Conservation (phyloP, 2,329 filamentous ascomycete genomes). For the Drechmeria coniospora region DNA sequence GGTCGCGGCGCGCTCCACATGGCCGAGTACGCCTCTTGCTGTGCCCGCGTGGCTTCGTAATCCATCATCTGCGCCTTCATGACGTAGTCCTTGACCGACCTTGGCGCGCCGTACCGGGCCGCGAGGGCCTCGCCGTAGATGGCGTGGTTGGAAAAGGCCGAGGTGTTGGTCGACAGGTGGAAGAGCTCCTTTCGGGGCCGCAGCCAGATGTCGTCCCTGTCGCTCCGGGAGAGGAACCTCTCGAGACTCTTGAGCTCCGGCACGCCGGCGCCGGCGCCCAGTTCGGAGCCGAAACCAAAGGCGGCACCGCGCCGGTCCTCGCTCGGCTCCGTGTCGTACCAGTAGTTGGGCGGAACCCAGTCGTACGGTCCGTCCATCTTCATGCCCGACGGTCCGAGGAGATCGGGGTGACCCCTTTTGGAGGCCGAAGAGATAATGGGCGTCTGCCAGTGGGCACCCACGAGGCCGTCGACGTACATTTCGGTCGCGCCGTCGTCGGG, state of each 20-base stretch:
- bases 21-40: constrained; percentile 41
- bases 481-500: constrained; percentile 39
- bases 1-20: constrained; percentile 33
- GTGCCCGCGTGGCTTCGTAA: constrained; percentile 45
- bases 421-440: constrained; percentile 43
- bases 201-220: constrained; percentile 41
- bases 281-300: constrained; percentile 48
- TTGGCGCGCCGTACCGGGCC: constrained; percentile 33
- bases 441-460: constrained; percentile 35
- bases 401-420: constrained; percentile 34
- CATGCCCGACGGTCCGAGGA: constrained; percentile 41
- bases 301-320: constrained; percentile 33
- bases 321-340: constrained; percentile 31
- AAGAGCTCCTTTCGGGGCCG: constrained; percentile 34
- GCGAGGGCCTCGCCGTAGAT: constrained; percentile 43
- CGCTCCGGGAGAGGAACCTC: constrained; percentile 33
- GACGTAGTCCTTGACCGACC: constrained; percentile 39
- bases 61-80: constrained; percentile 45
- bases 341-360: constrained; percentile 51
- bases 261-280: constrained; percentile 46
- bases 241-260: constrained; percentile 38
- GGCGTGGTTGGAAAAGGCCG: constrained; percentile 36
- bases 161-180: constrained; percentile 43
- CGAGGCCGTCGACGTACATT: constrained; percentile 35
- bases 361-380: constrained; percentile 54